These are phyloP conservation scores for Boletellus emodensis DNA, from an alignment of 768 basidiomycete genomes.

Conservation along the genomic window DNA sequence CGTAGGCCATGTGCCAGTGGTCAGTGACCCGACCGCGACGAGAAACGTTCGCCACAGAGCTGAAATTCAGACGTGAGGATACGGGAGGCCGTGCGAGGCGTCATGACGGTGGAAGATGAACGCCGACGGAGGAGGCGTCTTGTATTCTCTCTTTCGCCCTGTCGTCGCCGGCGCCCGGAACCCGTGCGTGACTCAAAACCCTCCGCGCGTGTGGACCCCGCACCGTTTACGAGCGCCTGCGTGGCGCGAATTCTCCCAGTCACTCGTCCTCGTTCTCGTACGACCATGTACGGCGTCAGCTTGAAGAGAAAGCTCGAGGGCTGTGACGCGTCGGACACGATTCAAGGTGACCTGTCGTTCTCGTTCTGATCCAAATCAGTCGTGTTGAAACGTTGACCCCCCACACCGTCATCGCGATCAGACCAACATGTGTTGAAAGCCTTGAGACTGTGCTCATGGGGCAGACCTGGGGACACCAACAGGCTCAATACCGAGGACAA, in stretches of 20 bases:
- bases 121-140: too few relatives aligned
- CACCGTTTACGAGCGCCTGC: conserved; percentile 7
- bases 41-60: too few relatives aligned
- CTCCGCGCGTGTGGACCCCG: neutral
- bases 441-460: neutral
- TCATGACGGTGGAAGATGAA: too few relatives aligned
- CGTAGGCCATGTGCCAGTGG: too few relatives aligned
- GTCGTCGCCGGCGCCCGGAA: conserved; percentile 15
- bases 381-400: neutral
- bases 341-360: neutral
- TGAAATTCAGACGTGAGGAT: too few relatives aligned
- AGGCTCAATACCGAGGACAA: neutral
- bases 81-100: too few relatives aligned
- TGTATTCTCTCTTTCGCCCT: neutral
- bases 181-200: neutral
- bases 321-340: conserved; percentile 5
- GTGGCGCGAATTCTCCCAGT: neutral
- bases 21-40: too few relatives aligned
- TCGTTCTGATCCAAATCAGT: neutral
- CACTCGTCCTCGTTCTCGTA: neutral
- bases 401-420: neutral
- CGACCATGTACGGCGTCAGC: conserved; percentile 13
- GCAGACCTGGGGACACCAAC: neutral
- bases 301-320: conserved; percentile 15
- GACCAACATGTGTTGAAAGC: conserved; percentile 5